Evolutionary conservation across 495 filamentous ascomycete species (phyloP), one percentile per base, ranked within the genome.

Genomic region (Hypoxylon lenormandii): DNA sequence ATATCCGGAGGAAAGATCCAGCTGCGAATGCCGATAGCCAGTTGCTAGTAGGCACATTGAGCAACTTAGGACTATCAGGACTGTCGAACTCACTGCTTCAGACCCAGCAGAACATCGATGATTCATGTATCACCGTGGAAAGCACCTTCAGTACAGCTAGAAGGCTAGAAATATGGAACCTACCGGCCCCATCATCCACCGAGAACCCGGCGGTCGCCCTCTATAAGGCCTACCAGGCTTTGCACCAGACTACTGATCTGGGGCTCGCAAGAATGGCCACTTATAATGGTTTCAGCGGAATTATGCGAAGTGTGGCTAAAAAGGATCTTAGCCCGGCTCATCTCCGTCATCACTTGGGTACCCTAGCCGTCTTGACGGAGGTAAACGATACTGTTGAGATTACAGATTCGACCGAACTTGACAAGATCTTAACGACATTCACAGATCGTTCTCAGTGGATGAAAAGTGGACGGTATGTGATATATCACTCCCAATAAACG

Each of bases 131-230:
- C n/a, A 85, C 87, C 6, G 79, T 88, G 13, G 88, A 91, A 40
- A 89, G 85, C 59, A 90, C 92, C 65, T 88, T 96, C 57, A 85
- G 86, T 48, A 90, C 92, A n/a, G 94, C 95, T 12, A 86, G 90
- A 50, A 92, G 91, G 71, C 80, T 98, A 48, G 93, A 94, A 69
- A 90, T 95, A 72, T 98, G 95, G 95, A 94, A 97, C 77, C 81
- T 98, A 54, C 90, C 90, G 52, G 89, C 89, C 6, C 91, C 92
- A 7, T 79, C 82, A 4, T 79, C 84, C 18, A 84, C 83, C 42
- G 77, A 80, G 19, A 89, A 86, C 36, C 85, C 88, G 60, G 82
- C 89, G 3, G 87, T 88, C 7, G 89, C 88, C 12, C 78, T 93
- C 1, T 98, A 94, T 75, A 89, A 87, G 64, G 86, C 88, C 3